Percentiles rank a stretch among this genome's conserved stretches.
phyloP scores from a whole-genome alignment of 129 eudicot genomes.

The Arctium lappa region DNA sequence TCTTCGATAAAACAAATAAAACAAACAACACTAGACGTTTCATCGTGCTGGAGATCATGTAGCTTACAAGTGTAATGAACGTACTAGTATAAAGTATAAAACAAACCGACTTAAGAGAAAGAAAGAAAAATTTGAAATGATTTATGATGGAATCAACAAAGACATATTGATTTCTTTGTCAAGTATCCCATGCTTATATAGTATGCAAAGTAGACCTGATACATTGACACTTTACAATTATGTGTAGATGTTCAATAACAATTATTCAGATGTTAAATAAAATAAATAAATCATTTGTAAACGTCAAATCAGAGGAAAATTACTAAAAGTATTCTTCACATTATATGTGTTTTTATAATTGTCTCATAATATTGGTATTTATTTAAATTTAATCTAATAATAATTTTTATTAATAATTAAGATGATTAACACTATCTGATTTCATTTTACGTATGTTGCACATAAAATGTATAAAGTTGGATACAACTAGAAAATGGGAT shows the following conservation, averaged over 20 bases:
- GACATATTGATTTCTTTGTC: conserved; percentile 12
- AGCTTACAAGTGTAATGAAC: background rate
- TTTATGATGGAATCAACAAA: conserved; percentile 11
- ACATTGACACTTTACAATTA: background rate
- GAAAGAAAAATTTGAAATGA: background rate
- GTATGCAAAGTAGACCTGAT: background rate
- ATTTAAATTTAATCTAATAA: background rate
- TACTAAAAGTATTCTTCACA: too few species aligned
- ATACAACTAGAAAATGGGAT: conserved; percentile 28
- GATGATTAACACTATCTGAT: background rate
- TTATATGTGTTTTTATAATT: background rate
- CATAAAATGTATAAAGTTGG: conserved; percentile 25
- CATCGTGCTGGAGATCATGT: conserved; percentile 12
- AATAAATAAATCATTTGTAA: background rate
- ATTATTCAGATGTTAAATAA: background rate
- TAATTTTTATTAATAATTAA: background rate
- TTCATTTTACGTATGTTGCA: background rate
- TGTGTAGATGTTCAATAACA: background rate
- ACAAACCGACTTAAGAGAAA: background rate
- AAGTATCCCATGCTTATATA: conserved; percentile 26
- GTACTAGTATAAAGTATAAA: background rate
- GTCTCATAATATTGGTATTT: too few species aligned
- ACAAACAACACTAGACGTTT: conserved; percentile 4
- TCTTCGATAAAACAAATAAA: background rate
- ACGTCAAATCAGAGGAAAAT: background rate